Evolutionary conservation across 2,329 filamentous ascomycete genomes (phyloP).

Genomic region (Corynespora cassiicola): DNA sequence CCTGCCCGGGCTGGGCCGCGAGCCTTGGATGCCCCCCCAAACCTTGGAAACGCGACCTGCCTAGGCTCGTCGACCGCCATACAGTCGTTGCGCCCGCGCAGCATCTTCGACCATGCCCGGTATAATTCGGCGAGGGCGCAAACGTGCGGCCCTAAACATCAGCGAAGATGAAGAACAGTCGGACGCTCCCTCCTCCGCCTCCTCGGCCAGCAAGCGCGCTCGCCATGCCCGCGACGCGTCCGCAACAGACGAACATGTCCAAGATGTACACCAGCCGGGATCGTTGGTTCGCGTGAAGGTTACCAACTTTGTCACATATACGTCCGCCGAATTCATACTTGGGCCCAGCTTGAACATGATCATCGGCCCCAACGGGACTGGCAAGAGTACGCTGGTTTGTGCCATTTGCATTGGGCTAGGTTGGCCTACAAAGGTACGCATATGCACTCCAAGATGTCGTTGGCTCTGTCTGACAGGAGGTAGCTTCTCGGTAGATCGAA

Average conservation of each 20-base stretch:
- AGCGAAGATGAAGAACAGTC: slow-evolving; percentile 30
- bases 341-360: slow-evolving; percentile 98
- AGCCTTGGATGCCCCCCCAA: too few species aligned
- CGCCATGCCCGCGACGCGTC: slow-evolving; percentile 39
- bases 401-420: slow-evolving; percentile 94
- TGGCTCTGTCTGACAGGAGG: slow-evolving; percentile 14
- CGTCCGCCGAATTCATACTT: slow-evolving; percentile 85
- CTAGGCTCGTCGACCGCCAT: too few species aligned
- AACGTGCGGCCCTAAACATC: slow-evolving; percentile 25
- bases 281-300: slow-evolving; percentile 88
- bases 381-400: slow-evolving; percentile 96
- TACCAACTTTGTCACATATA: slow-evolving; percentile 93
- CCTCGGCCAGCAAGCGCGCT: slow-evolving; percentile 38
- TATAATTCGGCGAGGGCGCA: slow-evolving; percentile 24
- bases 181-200: slow-evolving; percentile 20
- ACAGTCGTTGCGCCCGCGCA: too few species aligned
- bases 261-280: slow-evolving; percentile 64
- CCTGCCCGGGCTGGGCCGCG: too few species aligned
- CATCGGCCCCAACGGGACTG: slow-evolving; percentile 97
- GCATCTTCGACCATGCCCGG: slow-evolving; percentile 42
- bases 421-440: slow-evolving; percentile 69
- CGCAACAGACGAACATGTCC: slow-evolving; percentile 10
- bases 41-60: too few species aligned
- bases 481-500: slow-evolving; percentile 84
- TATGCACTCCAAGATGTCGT: not conserved